Evolutionary conservation across 129 eudicot genomes (phyloP), one percentile per base, ranked within the genome.

Genomic region (Artemisia annua): DNA sequence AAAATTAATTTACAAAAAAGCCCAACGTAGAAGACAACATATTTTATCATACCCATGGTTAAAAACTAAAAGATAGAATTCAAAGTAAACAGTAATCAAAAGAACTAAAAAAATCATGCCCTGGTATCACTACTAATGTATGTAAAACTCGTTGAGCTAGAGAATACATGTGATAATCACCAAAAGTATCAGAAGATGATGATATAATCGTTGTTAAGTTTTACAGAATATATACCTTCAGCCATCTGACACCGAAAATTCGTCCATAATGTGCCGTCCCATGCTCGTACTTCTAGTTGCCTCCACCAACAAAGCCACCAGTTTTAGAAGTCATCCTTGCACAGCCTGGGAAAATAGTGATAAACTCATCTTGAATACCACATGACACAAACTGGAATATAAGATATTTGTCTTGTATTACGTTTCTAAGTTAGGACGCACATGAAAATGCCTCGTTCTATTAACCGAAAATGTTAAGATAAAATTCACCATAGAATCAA

Each of bases 211-310:
- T 11, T 50, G 11, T 65, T 30, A 52, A 7, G n/a, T 51, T 16
- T 30, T 15, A 26, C 44, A 46, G 16, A 56, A 32, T 4, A 53
- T n/a, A 52, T 85, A 94, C 97, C 97, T 94, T 94, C 61, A 94
- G 82, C 97, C 98, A 90, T 81, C 88, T 86, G 54, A 94, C 86
- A 64, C 87, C 81, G 75, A 94, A 94, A 82, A 90, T 94, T 32
- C 98, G 80, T 48, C 98, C 98, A 75, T 90, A 94, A 77, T 94
- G 97, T 64, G 95, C 96, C 58, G 96, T 87, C 70, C 98, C 98
- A 72, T 94, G 97, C 32, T 90, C 92, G 74, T 85, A 89, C 77
- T 94, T 94, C 98, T 96, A 94, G 63, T 87, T 94, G 68, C 98
- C 98, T 39, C 97, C 98, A 82, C 86, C 86, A 83, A 81, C 87